Base-by-base conservation (phyloP, 2,329 filamentous ascomycete species). In the Clonostachys rosea region DNA sequence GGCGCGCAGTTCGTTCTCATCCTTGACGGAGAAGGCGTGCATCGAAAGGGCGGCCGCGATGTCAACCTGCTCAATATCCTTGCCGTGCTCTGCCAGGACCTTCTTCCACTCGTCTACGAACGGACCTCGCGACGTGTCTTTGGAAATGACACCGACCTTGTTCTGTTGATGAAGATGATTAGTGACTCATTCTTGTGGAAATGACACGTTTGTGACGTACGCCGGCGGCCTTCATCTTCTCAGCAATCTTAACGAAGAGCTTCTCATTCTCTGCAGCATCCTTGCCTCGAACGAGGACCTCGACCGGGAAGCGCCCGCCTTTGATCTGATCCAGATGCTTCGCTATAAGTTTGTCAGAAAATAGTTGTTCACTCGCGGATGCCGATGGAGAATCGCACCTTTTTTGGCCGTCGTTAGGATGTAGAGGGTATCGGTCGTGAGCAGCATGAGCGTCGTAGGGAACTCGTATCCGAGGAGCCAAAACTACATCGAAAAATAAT, bases 381-480 rank as follows among this genome's bases (percentile, higher is more conserved):
- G 20, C 16, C 18, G 40, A n/a, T 36, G 36, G 34, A 13, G 17
- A 7, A 18, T n/a, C 55, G 37, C 63, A 95, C 91, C 92, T 83
- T 99, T 99, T 73, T 99, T 99, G 49, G 89, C 86, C 6, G 94
- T 99, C 7, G 94, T 99, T 54, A 99, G 84, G 50, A 97, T 86
- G 70, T 94, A 95, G 58, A 97, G 77, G 42, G 84, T 83, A 51
- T 97, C 94, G 51, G 85, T 74, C 2, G 92, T 97, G 65, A 99
- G 84, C 45, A 99, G 79, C 76, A 99, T 90, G 53, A 99, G 76
- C 0, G 94, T 99, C 37, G 92, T 91, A 34, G 94, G 94, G 62
- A 99, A 99, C 67, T 99, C 94, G 75, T 99, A 99, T 59, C 94
- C 94, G 52, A 99, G 81, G 47, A 99, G 79, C 95, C 95, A 99